Conservation (phyloP, 257 asterid species). For the Salvia splendens region DNA sequence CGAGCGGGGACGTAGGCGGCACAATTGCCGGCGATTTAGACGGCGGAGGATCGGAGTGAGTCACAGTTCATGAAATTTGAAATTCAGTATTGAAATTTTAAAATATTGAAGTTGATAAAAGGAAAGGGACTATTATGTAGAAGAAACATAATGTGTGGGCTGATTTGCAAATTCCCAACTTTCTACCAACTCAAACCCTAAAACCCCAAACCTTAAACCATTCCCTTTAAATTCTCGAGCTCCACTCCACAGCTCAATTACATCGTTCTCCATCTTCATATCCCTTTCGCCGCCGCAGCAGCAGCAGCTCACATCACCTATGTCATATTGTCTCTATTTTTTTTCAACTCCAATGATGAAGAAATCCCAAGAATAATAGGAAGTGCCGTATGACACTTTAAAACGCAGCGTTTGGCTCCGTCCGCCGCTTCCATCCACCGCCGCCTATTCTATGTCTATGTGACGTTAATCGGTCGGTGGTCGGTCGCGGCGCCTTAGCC, state of each 20-base stretch:
- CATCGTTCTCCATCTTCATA: background rate
- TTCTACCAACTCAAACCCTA: background rate
- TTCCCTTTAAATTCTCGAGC: constrained; percentile 14
- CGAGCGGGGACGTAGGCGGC: constrained; percentile 9
- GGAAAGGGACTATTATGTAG: background rate
- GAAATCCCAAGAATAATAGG: constrained; percentile 78
- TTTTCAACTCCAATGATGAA: constrained; percentile 54
- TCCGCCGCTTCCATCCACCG: constrained; percentile 48
- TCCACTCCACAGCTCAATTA: background rate
- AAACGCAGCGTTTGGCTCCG: constrained; percentile 44
- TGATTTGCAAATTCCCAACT: background rate
- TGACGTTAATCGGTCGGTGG: constrained; percentile 38
- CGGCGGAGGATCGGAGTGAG: constrained; percentile 21
- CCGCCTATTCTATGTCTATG: constrained; percentile 27
- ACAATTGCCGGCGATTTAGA: constrained; percentile 32
- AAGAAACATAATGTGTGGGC: background rate
- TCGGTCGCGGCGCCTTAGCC: constrained; percentile 43
- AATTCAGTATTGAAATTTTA: constrained; percentile 21
- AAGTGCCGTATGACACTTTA: constrained; percentile 88
- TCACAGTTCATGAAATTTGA: constrained; percentile 17
- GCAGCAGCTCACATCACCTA: background rate
- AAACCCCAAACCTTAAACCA: background rate
- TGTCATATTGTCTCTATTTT: background rate
- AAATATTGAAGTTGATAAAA: too few species aligned
- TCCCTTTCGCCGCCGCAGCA: background rate